Base-by-base conservation (phyloP, 768 basidiomycete species). In the Serendipita sp. region DNA sequence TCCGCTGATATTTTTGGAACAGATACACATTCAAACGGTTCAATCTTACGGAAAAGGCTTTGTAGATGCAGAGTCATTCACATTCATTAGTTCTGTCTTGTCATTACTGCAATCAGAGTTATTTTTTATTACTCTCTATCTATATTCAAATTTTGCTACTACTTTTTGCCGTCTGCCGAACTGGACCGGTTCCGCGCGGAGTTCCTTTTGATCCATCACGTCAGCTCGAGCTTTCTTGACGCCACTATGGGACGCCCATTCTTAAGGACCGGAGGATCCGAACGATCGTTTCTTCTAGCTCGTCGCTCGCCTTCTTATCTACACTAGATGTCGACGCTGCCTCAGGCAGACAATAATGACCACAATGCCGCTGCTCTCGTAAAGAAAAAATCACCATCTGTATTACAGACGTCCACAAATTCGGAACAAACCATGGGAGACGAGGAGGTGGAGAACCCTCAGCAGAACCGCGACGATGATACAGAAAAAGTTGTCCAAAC, bases 1-100 rank as follows among this genome's bases (percentile, higher is more conserved):
- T 24, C 41, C 41, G 45, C n/a, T 15, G 11, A 8, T 16, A n/a
- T 2, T 66, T 60, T 45, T 67, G 5, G 44, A 30, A 32, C 70
- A 88, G 86, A 68, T 88, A 88, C 73, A 88, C 86, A 16, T 88
- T 88, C 79, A 88, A 88, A 74, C 79, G 87, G 35, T 88, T 88
- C 75, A 78, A 60, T 60, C 24, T 60, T 4, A 38, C 28, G 10
- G 56, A 60, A 10, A 60, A 38, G 34, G 56, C 56, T 28, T 28
- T 32, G 24, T 60, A 60, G 35, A 60, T n/a, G 38, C 38, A 41
- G 38, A 41, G 38, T 41, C 38, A 13, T 41, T 5, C 38, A 41
- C 38, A 7, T 41, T 41, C 38, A 41, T 41, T 41, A 41, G 38
- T 41, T 13, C 38, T 7, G 38, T 41, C 38, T 41, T 41, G 38